Conservation (phyloP, 2,329 filamentous ascomycete species). For the Pestalotiopsis sp. region DNA sequence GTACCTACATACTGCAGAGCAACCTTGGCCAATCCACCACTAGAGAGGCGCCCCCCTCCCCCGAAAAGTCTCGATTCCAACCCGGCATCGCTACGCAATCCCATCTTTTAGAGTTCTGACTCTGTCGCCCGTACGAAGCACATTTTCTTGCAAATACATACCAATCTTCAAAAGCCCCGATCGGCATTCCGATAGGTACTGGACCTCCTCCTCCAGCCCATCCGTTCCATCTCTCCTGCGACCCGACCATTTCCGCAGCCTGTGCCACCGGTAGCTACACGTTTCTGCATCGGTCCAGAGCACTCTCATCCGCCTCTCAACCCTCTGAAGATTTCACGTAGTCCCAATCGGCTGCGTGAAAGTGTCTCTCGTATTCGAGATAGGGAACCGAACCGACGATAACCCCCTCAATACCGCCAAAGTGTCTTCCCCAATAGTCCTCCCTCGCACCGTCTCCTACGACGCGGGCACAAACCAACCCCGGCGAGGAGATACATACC, state of each 20-base stretch:
- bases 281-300: not conserved
- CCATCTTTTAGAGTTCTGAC: constrained; percentile 1
- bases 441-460: constrained; percentile 90
- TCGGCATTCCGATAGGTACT: not conserved
- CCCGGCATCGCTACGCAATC: not conserved
- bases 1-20: not conserved
- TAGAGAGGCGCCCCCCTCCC: not conserved
- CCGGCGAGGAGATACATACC: constrained; percentile 56
- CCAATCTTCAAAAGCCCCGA: not conserved
- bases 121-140: not conserved
- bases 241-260: not conserved
- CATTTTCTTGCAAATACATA: not conserved
- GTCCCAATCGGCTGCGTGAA: constrained; percentile 12
- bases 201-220: not conserved
- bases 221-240: not conserved
- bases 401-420: constrained; percentile 77
- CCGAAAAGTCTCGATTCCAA: not conserved
- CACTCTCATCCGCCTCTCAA: not conserved
- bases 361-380: constrained; percentile 5
- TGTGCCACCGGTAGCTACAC: not conserved
- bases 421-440: constrained; percentile 87
- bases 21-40: not conserved
- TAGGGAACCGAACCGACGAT: constrained; percentile 21
- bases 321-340: not conserved
- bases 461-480: constrained; percentile 76